Evolutionary conservation across 352 stramenopile genomes (phyloP), one percentile per base, ranked within the genome.

Genomic region (Pythium brassicae): DNA sequence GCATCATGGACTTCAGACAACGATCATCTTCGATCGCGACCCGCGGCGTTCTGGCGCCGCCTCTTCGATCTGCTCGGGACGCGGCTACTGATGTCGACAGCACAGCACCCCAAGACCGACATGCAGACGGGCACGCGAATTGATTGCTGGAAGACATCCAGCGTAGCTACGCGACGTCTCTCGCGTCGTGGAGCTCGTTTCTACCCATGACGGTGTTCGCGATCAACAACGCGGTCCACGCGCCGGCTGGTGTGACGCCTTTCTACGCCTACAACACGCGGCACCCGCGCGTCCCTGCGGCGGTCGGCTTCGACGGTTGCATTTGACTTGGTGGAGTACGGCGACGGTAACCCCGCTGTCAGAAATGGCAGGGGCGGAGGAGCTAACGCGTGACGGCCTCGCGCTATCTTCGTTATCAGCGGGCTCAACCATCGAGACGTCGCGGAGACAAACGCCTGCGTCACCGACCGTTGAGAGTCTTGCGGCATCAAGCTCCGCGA

Each of bases 131-230:
- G 32, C 52, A n/a, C 4, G 54, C 57, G 9, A 50, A 50, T 10
- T 9, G 45, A 4, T 23, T 50, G 0, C 12, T 50, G 0, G 45
- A 37, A 64, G 59, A 53, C 45, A 44, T 39, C 4, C 35, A 53
- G 1, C 48, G 48, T 2, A 43, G 17, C 17, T 53, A 53, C 9
- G 32, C 48, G 1, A 25, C 44, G n/a, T 62, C 47, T 0, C 63
- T 53, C 53, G 43, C 2, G 17, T 22, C 60, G 39, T 64, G 53
- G 63, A 70, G 53, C 22, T 12, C 39, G 0, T 64, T 66, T 32
- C 39, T 74, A 3, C 56, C 63, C 12, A 45, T 71, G n/a, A 55
- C 42, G 4, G 61, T 66, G 37, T 66, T 66, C 10, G 56, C 59
- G 3, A 53, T 71, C 4, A 71, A 69, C 49, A 69, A 69, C 46